phyloP scores from a whole-genome alignment of 495 filamentous ascomycete species.

The Hypoxylon crocopeplum region DNA sequence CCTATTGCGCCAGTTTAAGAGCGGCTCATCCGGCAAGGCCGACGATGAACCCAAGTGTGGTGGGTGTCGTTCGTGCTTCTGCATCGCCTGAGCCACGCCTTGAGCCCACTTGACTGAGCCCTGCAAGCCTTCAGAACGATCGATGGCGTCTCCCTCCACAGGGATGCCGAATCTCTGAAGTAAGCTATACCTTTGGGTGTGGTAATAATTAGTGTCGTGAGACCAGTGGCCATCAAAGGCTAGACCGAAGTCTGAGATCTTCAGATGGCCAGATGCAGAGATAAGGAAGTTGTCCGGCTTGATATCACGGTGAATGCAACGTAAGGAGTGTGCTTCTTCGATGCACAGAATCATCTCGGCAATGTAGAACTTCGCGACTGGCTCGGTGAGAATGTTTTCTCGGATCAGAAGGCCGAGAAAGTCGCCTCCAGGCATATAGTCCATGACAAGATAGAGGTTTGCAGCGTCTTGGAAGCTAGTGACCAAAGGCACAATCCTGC shows the following conservation, averaged over 20 bases:
- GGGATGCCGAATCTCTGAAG: slow-evolving; percentile 75
- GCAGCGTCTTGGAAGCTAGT: slow-evolving; percentile 85
- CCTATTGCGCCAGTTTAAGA: slow-evolving; percentile 81
- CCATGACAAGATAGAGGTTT: slow-evolving; percentile 92
- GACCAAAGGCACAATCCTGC: slow-evolving; percentile 80
- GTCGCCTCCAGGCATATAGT: slow-evolving; percentile 96
- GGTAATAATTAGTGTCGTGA: slow-evolving; percentile 85
- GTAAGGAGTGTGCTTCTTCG: slow-evolving; percentile 86
- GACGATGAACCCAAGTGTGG: slow-evolving; percentile 16
- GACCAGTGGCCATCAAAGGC: slow-evolving; percentile 96
- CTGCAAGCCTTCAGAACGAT: slow-evolving; percentile 63
- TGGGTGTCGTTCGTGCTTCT: slow-evolving; percentile 55
- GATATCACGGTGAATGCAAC: slow-evolving; percentile 92
- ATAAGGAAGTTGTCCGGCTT: slow-evolving; percentile 98
- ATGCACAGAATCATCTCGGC: slow-evolving; percentile 96
- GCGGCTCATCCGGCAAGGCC: slow-evolving; percentile 51
- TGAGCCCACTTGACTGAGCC: slow-evolving; percentile 56
- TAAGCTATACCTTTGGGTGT: slow-evolving; percentile 78
- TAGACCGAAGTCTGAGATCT: slow-evolving; percentile 94
- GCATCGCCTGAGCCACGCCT: slow-evolving; percentile 53
- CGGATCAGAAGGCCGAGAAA: slow-evolving; percentile 87
- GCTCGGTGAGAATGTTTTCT: slow-evolving; percentile 78
- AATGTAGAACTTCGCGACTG: slow-evolving; percentile 81
- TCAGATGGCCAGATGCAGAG: slow-evolving; percentile 84
- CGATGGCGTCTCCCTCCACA: slow-evolving; percentile 77